Conservation (phyloP, 805 yeast species). For the Candida endomychidarum region DNA sequence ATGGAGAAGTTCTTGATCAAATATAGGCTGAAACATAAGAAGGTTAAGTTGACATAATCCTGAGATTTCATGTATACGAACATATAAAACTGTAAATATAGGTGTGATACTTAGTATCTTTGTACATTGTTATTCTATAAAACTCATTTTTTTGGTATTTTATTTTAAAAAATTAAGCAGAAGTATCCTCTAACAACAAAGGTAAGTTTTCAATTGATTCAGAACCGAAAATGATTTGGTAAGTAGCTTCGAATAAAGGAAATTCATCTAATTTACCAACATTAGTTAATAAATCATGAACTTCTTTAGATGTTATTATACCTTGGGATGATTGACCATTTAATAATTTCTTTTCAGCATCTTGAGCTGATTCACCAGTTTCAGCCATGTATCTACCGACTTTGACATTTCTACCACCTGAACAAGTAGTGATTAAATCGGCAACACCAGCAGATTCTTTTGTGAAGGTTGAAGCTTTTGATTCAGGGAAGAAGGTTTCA, state of each 20-base stretch:
- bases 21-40: constrained; percentile 37
- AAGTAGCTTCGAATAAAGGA: constrained; percentile 48
- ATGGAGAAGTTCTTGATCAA: constrained; percentile 65
- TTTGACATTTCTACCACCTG: constrained; percentile 49
- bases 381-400: constrained; percentile 47
- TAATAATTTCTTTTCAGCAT: constrained; percentile 43
- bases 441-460: constrained; percentile 49
- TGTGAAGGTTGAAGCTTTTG: constrained; percentile 39
- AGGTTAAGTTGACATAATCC: background rate
- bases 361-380: constrained; percentile 41
- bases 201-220: constrained; percentile 45
- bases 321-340: constrained; percentile 50
- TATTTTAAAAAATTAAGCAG: constrained; percentile 1
- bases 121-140: constrained; percentile 5
- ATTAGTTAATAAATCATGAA: constrained; percentile 43
- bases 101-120: too few relatives aligned
- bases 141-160: background rate
- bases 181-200: constrained; percentile 30
- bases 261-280: constrained; percentile 34
- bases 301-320: constrained; percentile 47
- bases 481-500: constrained; percentile 55
- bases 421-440: constrained; percentile 47
- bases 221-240: constrained; percentile 41
- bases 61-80: background rate
- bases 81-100: background rate